These are phyloP conservation scores for Echium plantagineum DNA, from an alignment of 257 asterid species.

Conservation along the genomic window DNA sequence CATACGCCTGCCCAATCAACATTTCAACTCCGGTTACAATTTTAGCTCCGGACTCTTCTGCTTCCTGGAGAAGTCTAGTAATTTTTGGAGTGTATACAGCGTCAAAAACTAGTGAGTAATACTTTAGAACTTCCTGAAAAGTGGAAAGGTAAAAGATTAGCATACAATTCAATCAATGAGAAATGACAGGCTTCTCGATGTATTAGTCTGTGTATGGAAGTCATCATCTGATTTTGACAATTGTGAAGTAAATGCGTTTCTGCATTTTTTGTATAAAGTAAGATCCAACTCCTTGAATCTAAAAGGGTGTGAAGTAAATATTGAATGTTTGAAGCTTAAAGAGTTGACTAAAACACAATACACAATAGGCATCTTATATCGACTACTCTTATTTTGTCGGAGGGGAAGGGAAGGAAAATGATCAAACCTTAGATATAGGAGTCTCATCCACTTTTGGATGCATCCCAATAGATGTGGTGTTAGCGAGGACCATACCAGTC, in stretches of 20 bases:
- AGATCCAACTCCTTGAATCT: too few species aligned
- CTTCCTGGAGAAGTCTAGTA: constrained; percentile 69
- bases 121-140: constrained; percentile 60
- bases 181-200: not conserved
- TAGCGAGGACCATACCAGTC: constrained; percentile 85
- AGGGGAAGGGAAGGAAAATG: constrained; percentile 2
- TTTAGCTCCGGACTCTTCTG: constrained; percentile 65
- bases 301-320: too few species aligned
- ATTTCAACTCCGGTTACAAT: constrained; percentile 81
- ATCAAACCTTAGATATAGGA: constrained; percentile 70
- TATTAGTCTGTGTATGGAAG: not conserved
- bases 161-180: not conserved
- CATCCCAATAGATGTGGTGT: constrained; percentile 97
- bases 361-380: too few species aligned
- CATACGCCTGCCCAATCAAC: constrained; percentile 90
- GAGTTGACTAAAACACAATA: too few species aligned
- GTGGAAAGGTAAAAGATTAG: not conserved
- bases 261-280: too few species aligned
- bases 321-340: too few species aligned
- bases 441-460: constrained; percentile 87
- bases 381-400: too few species aligned
- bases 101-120: constrained; percentile 76
- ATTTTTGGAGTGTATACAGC: constrained; percentile 88
- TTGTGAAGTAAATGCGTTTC: too few species aligned
- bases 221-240: not conserved